Base-by-base conservation (phyloP, 2,329 filamentous ascomycete genomes). In the Aspergillus glaucus region DNA sequence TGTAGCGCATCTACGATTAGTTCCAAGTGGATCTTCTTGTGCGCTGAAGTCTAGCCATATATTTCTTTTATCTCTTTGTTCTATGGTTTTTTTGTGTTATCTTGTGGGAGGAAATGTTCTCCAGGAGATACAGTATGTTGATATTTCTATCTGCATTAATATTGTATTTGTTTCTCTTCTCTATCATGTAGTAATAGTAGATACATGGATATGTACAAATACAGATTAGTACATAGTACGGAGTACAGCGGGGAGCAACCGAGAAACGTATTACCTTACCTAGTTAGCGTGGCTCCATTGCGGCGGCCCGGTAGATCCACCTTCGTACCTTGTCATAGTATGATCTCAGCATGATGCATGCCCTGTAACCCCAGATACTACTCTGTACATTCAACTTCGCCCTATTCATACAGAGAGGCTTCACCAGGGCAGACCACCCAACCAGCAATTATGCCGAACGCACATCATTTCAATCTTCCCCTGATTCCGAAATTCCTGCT, bases 1-100 rank as follows among this genome's bases (percentile, higher is more conserved):
- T 75, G 77, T 36, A 66, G 67, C 43, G 72, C 71, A 43, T 81
- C 87, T 54, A 78, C 85, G 46, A 82, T 86, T 45, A 95, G 89
- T 72, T 74, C 83, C 46, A 78, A 78, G 61, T 96, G 91, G 91
- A 69, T 95, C 50, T 89, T 94, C 66, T 82, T 95, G 77, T 84
- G 84, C 54, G 93, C 95, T 83, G 90, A 95, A 67, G 75, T 92
- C 50, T 95, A 79, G 48, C 9, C 19, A 24, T 3, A n/a, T 41
- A 34, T 30, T 30, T 30, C 26, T 10, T 30, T 30, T 10, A 12
- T 30, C 26, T 12, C 26, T 4, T 30, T 30, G 9, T 30, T 30
- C 26, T 12, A 4, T 12, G 26, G 9, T 12, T 12, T 12, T 30
- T 12, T 10, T 10, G 9, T 30, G 10, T 30, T 12, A 12, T 30